Base-by-base conservation (phyloP, 2,329 filamentous ascomycete species). In the Zymoseptoria ardabiliae region DNA sequence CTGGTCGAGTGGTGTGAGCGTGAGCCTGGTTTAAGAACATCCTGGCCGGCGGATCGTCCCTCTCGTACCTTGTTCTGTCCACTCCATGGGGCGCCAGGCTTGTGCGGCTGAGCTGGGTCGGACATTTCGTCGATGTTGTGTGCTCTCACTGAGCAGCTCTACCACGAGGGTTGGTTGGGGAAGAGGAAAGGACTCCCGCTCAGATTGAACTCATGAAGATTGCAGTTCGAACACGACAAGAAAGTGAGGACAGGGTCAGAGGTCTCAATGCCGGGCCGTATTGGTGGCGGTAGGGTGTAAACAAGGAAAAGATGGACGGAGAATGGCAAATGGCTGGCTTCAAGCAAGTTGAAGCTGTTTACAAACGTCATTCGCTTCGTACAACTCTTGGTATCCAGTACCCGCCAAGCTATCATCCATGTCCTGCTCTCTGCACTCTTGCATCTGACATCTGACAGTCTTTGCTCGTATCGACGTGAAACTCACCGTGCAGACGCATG, bases 31-130 rank as follows among this genome's bases (percentile, higher is more conserved):
- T n/a, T n/a, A 45, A 45, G 35, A n/a, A n/a, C 35, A 17, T 45
- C 35, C 35, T 45, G 35, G 35, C 13, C 35, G 35, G 35, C 35
- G 35, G 35, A 13, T 45, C 35, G 35, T 45, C 35, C 35, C 35
- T 45, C 35, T 45, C 35, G 6, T 45, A 45, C 35, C 35, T 89
- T 89, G 73, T 96, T 96, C 60, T 75, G 76, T 55, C 87, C 91
- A 28, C 89, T 93, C 79, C 95, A 97, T 72, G 91, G 88, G 69
- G 76, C 78, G 4, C 89, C 85, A 66, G 63, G 53, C 11, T 61
- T 61, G 19, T 54, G 53, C 56, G 61, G 61, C 55, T 64, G 60
- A 50, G 57, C 60, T 23, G 55, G 56, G 30, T 61, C 20, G n/a
- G 51, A 58, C 48, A 63, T 53, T 54, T 61, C 50, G 54, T 63